Conservation (phyloP, 805 yeast species). For the Cyberlindnera saturnus region DNA sequence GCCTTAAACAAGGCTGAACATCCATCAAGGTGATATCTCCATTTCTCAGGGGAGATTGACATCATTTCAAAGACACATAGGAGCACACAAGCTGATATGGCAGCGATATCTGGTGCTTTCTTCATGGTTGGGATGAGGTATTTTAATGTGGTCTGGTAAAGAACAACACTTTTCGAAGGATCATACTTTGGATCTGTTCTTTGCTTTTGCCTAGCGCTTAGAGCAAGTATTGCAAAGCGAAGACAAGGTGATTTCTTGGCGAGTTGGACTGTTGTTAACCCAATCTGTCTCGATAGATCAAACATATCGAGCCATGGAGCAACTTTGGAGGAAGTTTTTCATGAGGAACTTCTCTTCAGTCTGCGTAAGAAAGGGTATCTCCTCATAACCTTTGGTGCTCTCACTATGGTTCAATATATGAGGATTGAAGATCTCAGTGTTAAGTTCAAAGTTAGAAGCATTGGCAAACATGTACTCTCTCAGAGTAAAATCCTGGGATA, state of each 20-base stretch:
- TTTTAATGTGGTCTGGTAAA: conserved; percentile 30
- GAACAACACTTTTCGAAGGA: conserved; percentile 22
- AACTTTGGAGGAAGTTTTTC: conserved; percentile 29
- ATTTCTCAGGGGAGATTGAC: conserved; percentile 31
- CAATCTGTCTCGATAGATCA: conserved; percentile 29
- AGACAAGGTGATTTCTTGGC: conserved; percentile 32
- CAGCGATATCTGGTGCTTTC: conserved; percentile 22
- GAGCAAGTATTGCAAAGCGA: conserved; percentile 26
- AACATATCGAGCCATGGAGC: conserved; percentile 37
- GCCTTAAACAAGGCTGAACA: conserved; percentile 33
- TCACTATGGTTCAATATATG: neutral
- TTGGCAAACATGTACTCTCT: conserved; percentile 35
- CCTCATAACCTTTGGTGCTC: neutral
- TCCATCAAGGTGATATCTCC: conserved; percentile 35
- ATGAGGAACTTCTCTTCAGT: conserved; percentile 28
- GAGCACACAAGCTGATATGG: conserved; percentile 33
- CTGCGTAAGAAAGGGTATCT: conserved; percentile 22
- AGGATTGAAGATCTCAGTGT: conserved; percentile 1
- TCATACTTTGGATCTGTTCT: conserved; percentile 23
- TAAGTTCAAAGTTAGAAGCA: conserved; percentile 21
- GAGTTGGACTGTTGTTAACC: conserved; percentile 29
- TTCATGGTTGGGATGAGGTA: conserved; percentile 31
- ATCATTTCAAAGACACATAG: conserved; percentile 38
- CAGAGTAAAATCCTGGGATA: conserved; percentile 18
- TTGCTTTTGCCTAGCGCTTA: conserved; percentile 30